phyloP scores from a whole-genome alignment of 805 yeast species.

The Saturnispora galanensis region DNA sequence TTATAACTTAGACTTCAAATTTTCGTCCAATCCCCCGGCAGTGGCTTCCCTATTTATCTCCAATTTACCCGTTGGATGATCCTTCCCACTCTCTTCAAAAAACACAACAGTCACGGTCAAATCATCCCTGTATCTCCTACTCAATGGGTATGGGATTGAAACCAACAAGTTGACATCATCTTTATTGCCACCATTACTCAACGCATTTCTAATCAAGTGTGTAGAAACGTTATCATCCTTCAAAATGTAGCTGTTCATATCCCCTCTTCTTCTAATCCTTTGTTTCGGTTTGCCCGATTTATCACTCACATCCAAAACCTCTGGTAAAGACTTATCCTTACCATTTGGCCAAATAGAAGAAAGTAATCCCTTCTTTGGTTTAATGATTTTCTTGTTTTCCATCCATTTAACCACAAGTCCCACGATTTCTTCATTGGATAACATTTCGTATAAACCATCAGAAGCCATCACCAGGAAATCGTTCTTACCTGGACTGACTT shows the following conservation, averaged over 20 bases:
- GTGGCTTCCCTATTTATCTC: conserved; percentile 51
- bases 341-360: conserved; percentile 31
- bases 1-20: conserved; percentile 39
- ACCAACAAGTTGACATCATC: conserved; percentile 85
- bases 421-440: conserved; percentile 86
- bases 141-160: conserved; percentile 83
- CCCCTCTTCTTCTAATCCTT: conserved; percentile 49
- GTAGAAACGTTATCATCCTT: conserved; percentile 89
- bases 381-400: conserved; percentile 57
- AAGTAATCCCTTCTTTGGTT: conserved; percentile 35
- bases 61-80: conserved; percentile 36
- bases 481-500: conserved; percentile 57
- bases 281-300: conserved; percentile 56
- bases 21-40: conserved; percentile 37
- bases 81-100: conserved; percentile 53
- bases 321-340: conserved; percentile 41
- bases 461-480: conserved; percentile 89
- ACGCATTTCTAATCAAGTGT: conserved; percentile 86
- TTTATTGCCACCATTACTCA: conserved; percentile 74
- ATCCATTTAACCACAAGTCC: conserved; percentile 91
- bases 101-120: conserved; percentile 92
- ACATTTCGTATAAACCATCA: conserved; percentile 88
- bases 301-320: conserved; percentile 52
- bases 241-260: conserved; percentile 38
- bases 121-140: conserved; percentile 91